These are phyloP conservation scores for Septoria petroselini DNA, from an alignment of 2,329 filamentous ascomycete genomes.

Conservation along the genomic window DNA sequence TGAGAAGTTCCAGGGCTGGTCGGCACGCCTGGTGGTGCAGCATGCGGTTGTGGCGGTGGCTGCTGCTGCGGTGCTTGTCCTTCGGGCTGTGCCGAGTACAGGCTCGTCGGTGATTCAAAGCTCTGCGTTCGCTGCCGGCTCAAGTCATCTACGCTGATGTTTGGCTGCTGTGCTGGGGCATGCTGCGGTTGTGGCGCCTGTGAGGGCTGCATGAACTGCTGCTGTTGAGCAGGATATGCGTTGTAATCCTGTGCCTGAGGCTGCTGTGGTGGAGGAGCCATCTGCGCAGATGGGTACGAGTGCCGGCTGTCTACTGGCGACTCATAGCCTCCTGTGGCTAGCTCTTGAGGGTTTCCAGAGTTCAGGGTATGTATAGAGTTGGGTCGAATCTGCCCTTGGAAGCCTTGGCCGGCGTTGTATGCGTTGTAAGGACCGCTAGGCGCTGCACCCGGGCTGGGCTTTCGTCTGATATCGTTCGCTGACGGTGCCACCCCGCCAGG, in stretches of 20 bases:
- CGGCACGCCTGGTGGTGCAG: conserved; percentile 35
- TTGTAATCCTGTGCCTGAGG: conserved; percentile 30
- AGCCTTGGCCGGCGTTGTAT: conserved; percentile 37
- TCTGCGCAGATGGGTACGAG: conserved; percentile 38
- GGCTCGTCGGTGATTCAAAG: conserved; percentile 33
- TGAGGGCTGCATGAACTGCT: conserved; percentile 15
- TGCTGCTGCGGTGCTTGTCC: conserved; percentile 23
- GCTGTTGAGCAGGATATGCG: conserved; percentile 26
- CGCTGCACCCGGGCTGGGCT: conserved; percentile 32
- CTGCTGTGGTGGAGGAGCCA: conserved; percentile 23
- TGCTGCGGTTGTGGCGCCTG: conserved; percentile 21
- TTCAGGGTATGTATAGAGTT: conserved; percentile 41
- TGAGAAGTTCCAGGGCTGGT: conserved; percentile 19
- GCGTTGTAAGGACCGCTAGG: conserved; percentile 36
- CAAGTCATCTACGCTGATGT: conserved; percentile 21
- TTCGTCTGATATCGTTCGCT: conserved; percentile 28
- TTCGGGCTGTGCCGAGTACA: conserved; percentile 31
- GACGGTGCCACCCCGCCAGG: conserved; percentile 35
- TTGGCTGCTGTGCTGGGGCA: conserved; percentile 13
- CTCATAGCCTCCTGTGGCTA: conserved; percentile 48
- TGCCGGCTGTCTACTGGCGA: conserved; percentile 47
- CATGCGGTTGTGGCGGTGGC: conserved; percentile 28
- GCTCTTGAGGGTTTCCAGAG: conserved; percentile 46
- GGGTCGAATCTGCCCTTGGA: conserved; percentile 40
- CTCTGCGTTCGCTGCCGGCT: conserved; percentile 31